Percentiles rank a stretch among this genome's conserved stretches.
phyloP scores from a whole-genome alignment of 208 protist genomes.

The Angomonas deanei region DNA sequence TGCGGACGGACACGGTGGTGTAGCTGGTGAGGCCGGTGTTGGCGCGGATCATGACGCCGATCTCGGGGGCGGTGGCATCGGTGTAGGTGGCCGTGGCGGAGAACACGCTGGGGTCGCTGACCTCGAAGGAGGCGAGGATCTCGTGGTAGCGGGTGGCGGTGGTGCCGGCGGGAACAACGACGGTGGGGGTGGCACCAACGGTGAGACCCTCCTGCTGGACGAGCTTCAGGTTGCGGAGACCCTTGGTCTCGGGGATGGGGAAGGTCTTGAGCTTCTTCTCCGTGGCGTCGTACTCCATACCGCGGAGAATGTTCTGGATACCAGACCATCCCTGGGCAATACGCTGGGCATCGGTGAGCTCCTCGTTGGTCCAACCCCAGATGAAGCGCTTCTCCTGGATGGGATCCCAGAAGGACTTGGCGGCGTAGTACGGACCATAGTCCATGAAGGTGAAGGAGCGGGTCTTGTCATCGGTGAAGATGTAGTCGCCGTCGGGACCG shows the following conservation, averaged over 20 bases:
- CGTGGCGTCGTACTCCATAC: slow-evolving; percentile 31
- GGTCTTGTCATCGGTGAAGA: slow-evolving; percentile 23
- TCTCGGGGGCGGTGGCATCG: slow-evolving; percentile 19
- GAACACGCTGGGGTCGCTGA: slow-evolving; percentile 18
- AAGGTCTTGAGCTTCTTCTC: slow-evolving; percentile 30
- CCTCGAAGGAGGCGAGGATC: slow-evolving; percentile 32
- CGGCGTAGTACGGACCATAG: slow-evolving; percentile 38
- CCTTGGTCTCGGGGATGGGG: slow-evolving; percentile 30
- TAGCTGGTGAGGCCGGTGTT: slow-evolving; percentile 14
- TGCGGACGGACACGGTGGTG: slow-evolving; percentile 27
- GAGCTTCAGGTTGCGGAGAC: slow-evolving; percentile 18
- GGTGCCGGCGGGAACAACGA: slow-evolving; percentile 5
- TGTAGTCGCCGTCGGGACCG: slow-evolving; percentile 14
- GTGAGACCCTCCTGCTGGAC: background rate
- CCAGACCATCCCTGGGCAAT: slow-evolving; percentile 35
- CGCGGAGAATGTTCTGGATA: slow-evolving; percentile 37
- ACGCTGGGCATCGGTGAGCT: slow-evolving; percentile 30
- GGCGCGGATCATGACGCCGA: slow-evolving; percentile 24
- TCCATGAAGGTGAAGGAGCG: slow-evolving; percentile 38
- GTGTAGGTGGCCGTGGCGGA: slow-evolving; percentile 15
- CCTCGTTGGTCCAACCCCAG: slow-evolving; percentile 42
- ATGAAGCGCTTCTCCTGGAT: slow-evolving; percentile 41
- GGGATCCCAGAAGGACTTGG: slow-evolving; percentile 43
- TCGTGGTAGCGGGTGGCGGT: slow-evolving; percentile 31
- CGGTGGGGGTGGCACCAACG: slow-evolving; percentile 1